Percentiles rank a stretch among this genome's conserved stretches.
Conservation (phyloP, 2,329 filamentous ascomycete genomes). For the Tetracladium maxilliforme region DNA sequence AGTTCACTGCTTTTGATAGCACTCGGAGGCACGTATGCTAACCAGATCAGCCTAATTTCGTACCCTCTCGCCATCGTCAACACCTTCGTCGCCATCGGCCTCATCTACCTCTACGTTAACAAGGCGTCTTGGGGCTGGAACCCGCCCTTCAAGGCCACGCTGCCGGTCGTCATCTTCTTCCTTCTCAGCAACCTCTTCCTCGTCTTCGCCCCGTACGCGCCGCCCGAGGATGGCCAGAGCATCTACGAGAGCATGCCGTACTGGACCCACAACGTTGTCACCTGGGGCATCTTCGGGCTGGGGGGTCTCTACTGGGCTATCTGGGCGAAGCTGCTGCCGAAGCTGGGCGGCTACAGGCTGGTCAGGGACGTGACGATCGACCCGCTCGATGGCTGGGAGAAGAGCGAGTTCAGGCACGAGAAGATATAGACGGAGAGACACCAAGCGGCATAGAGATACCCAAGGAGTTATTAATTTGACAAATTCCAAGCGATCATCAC, state of each 20-base stretch:
- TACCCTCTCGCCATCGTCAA: slow-evolving; percentile 48
- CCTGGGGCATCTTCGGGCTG: slow-evolving; percentile 34
- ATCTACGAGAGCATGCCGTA: slow-evolving; percentile 39
- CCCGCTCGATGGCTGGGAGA: slow-evolving; percentile 50
- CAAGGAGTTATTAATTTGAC: too few species aligned
- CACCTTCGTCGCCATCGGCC: slow-evolving; percentile 33
- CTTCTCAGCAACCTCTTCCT: slow-evolving; percentile 46
- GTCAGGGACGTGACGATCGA: slow-evolving; percentile 37
- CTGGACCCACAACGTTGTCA: slow-evolving; percentile 41
- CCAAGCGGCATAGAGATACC: too few species aligned
- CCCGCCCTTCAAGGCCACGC: slow-evolving; percentile 36
- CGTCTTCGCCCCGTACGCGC: slow-evolving; percentile 42
- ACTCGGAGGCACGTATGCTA: too few species aligned
- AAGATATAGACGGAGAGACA: slow-evolving; percentile 8
- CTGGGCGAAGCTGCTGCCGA: slow-evolving; percentile 36
- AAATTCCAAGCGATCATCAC: too few species aligned
- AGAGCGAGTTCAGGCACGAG: slow-evolving; percentile 33
- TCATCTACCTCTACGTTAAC: slow-evolving; percentile 37
- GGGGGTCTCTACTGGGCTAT: slow-evolving; percentile 40
- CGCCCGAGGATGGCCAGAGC: slow-evolving; percentile 32
- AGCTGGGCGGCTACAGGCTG: slow-evolving; percentile 37
- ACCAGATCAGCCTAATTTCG: slow-evolving; percentile 35
- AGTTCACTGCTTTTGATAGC: slow-evolving; percentile 7
- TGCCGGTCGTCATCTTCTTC: slow-evolving; percentile 42
- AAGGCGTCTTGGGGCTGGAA: slow-evolving; percentile 29